Conservation (phyloP, 2,329 filamentous ascomycete species). For the Ceratocystis colombiana region DNA sequence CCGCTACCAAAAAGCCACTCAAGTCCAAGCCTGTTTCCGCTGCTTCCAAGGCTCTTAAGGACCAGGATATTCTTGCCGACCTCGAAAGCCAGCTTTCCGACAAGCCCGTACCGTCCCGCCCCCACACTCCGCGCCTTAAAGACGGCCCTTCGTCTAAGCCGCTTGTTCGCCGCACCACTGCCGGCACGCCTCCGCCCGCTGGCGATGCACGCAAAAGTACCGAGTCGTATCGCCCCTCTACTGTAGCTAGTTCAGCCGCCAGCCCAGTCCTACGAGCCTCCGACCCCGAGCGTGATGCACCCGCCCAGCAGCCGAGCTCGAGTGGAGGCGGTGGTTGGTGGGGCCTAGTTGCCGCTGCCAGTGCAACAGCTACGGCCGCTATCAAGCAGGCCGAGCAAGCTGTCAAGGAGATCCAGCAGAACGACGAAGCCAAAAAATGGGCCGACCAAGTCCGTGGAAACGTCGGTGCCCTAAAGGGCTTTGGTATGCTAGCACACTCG, state of each 20-base stretch:
- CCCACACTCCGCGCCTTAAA: conserved; percentile 69
- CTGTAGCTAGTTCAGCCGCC: conserved; percentile 62
- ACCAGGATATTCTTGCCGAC: conserved; percentile 76
- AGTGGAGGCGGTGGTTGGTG: conserved; percentile 65
- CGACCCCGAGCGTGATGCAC: conserved; percentile 38
- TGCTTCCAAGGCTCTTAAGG: conserved; percentile 40
- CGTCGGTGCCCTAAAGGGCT: conserved; percentile 62
- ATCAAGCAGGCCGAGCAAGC: conserved; percentile 88
- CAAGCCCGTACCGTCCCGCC: conserved; percentile 61
- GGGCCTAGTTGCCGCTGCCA: conserved; percentile 51
- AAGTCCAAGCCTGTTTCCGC: conserved; percentile 41
- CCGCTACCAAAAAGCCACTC: conserved; percentile 41
- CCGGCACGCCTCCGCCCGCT: conserved; percentile 29
- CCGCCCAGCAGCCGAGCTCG: conserved; percentile 43
- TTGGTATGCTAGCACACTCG: conserved; percentile 48
- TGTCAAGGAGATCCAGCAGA: conserved; percentile 90
- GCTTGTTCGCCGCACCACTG: conserved; percentile 53
- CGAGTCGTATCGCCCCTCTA: conserved; percentile 58
- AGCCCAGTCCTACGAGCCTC: conserved; percentile 32
- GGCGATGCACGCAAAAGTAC: conserved; percentile 55
- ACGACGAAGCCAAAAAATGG: conserved; percentile 94
- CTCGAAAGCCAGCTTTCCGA: conserved; percentile 63
- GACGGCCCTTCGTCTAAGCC: conserved; percentile 43
- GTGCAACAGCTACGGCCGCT: conserved; percentile 53
- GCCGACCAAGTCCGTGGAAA: conserved; percentile 88